phyloP scores from a whole-genome alignment of 2,329 filamentous ascomycete species.

The Botrytis paeoniae region DNA sequence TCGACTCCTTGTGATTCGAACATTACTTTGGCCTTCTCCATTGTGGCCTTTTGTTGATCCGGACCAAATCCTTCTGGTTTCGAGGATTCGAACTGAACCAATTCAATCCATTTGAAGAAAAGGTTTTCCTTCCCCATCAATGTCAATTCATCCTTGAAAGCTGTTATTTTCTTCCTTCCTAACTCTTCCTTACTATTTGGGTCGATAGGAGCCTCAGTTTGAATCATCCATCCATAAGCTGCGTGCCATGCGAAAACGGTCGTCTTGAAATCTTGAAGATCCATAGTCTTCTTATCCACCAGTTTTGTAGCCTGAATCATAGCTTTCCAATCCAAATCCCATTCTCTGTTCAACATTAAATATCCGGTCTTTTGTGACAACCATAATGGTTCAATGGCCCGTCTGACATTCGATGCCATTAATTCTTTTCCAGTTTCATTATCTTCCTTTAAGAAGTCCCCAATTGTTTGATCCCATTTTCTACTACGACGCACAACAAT shows the following conservation, averaged over 20 bases:
- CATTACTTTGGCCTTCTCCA: conserved; percentile 69
- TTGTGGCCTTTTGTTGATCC: conserved; percentile 69
- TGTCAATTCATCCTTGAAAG: conserved; percentile 73
- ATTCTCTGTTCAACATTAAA: conserved; percentile 77
- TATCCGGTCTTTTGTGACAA: conserved; percentile 82
- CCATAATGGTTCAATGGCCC: conserved; percentile 65
- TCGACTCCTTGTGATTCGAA: conserved; percentile 75
- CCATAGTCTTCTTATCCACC: conserved; percentile 59
- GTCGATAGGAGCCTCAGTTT: conserved; percentile 55
- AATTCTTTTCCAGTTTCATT: conserved; percentile 51
- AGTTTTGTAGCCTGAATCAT: conserved; percentile 74
- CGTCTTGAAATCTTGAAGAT: conserved; percentile 66
- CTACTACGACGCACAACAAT: conserved; percentile 77
- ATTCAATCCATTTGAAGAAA: conserved; percentile 90
- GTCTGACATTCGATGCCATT: conserved; percentile 60
- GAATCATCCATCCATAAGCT: conserved; percentile 68
- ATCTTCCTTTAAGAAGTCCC: conserved; percentile 41
- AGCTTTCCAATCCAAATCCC: conserved; percentile 80
- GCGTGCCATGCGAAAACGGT: conserved; percentile 67
- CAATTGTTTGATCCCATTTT: conserved; percentile 62
- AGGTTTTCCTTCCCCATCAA: conserved; percentile 80
- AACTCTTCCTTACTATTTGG: conserved; percentile 56
- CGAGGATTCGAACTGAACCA: conserved; percentile 83
- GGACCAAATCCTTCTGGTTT: conserved; percentile 74
- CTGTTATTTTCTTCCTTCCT: conserved; percentile 69